These are phyloP conservation scores for Boletellus emodensis DNA, from an alignment of 768 basidiomycete species.

Conservation along the genomic window DNA sequence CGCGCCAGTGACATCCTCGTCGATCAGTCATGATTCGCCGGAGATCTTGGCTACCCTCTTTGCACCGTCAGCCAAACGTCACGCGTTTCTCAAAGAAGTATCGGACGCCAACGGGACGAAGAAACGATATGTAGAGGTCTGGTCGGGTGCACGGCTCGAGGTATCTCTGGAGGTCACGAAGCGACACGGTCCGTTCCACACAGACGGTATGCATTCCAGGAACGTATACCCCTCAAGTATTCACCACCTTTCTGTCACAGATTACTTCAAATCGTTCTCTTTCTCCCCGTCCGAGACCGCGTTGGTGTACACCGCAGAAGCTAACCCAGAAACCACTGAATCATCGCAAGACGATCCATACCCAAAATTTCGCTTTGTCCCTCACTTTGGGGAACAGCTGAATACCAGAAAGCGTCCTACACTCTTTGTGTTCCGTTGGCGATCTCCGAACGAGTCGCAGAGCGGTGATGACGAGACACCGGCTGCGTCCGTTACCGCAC, in stretches of 20 bases:
- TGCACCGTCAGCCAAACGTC: slow-evolving; percentile 40
- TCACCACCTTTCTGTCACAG: slow-evolving; percentile 31
- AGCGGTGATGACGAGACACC: slow-evolving; percentile 2
- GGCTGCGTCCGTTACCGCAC: slow-evolving; percentile 7
- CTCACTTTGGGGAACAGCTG: slow-evolving; percentile 64
- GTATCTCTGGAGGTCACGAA: slow-evolving; percentile 54
- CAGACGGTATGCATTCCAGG: slow-evolving; percentile 44
- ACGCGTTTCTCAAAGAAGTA: slow-evolving; percentile 45
- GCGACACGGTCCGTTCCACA: slow-evolving; percentile 54
- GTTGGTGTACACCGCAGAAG: slow-evolving; percentile 61
- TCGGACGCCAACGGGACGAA: slow-evolving; percentile 25
- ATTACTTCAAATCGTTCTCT: slow-evolving; percentile 45
- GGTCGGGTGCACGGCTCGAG: slow-evolving; percentile 43
- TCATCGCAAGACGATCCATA: slow-evolving; percentile 26
- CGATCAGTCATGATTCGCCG: slow-evolving; percentile 16
- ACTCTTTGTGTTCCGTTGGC: slow-evolving; percentile 54
- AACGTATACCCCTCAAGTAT: neutral
- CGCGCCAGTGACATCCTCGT: slow-evolving; percentile 10
- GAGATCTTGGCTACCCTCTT: slow-evolving; percentile 40
- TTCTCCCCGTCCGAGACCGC: slow-evolving; percentile 53
- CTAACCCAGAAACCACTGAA: slow-evolving; percentile 27
- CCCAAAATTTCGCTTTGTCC: slow-evolving; percentile 50
- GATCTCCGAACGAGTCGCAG: slow-evolving; percentile 7
- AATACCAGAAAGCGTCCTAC: slow-evolving; percentile 48
- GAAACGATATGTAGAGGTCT: slow-evolving; percentile 59